Evolutionary conservation across 495 filamentous ascomycete genomes (phyloP).

Genomic region (Eremomyces bilateralis): DNA sequence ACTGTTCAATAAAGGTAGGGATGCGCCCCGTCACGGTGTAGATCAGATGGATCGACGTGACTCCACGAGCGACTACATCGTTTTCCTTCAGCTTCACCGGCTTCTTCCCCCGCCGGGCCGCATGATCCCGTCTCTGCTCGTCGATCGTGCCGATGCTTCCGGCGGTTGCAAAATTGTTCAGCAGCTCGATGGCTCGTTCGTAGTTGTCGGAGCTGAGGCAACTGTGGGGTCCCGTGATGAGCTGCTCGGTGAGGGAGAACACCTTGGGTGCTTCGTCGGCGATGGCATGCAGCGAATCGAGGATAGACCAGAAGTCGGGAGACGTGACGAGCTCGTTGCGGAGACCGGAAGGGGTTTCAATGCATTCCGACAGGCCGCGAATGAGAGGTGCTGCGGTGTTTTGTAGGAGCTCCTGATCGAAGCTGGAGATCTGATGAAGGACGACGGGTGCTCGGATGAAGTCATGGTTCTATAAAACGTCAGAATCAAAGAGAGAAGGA

Average conservation of each 20-base stretch:
- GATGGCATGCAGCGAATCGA: conserved; percentile 48
- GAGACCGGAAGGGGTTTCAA: conserved; percentile 50
- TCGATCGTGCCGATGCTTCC: conserved; percentile 58
- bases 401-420: conserved; percentile 53
- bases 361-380: conserved; percentile 59
- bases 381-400: conserved; percentile 54
- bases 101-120: conserved; percentile 12
- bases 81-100: conserved; percentile 23
- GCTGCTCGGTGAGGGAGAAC: conserved; percentile 59
- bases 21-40: conserved; percentile 60
- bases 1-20: conserved; percentile 70
- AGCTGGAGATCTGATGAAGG: conserved; percentile 73
- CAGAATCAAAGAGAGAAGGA: not conserved
- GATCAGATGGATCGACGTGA: conserved; percentile 60
- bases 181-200: conserved; percentile 55
- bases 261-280: conserved; percentile 50
- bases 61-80: conserved; percentile 51
- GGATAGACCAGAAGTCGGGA: conserved; percentile 90
- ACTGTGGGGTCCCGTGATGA: conserved; percentile 33
- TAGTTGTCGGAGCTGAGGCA: conserved; percentile 86
- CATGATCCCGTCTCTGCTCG: conserved; percentile 56
- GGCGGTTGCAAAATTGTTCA: conserved; percentile 77
- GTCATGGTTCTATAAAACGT: conserved; percentile 32
- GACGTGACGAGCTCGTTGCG: conserved; percentile 85
- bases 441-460: conserved; percentile 85